These are phyloP conservation scores for Penicillium manginii DNA, from an alignment of 495 filamentous ascomycete species.

Conservation along the genomic window DNA sequence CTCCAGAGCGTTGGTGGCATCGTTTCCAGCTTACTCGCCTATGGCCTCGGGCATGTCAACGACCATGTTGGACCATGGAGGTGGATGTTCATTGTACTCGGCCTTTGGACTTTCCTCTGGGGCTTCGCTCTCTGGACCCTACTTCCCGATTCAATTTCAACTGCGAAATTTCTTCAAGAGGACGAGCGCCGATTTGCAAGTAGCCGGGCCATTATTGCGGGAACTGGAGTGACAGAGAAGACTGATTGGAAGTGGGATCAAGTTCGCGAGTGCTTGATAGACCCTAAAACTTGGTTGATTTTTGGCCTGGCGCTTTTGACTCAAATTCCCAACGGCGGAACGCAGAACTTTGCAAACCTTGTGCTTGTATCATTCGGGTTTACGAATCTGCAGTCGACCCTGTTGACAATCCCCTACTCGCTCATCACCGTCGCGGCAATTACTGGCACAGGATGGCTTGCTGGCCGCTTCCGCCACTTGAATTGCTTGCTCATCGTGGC, in stretches of 20 bases:
- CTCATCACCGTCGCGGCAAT: slow-evolving; percentile 44
- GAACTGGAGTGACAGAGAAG: slow-evolving; percentile 53
- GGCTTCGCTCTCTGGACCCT: slow-evolving; percentile 54
- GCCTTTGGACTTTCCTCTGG: slow-evolving; percentile 57
- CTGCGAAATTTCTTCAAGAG: slow-evolving; percentile 58
- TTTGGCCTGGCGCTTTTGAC: slow-evolving; percentile 60
- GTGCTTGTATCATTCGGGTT: slow-evolving; percentile 51
- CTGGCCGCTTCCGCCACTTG: slow-evolving; percentile 32
- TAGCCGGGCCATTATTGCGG: slow-evolving; percentile 47
- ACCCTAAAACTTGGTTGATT: slow-evolving; percentile 64
- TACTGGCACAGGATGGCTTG: slow-evolving; percentile 42
- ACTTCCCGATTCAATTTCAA: slow-evolving; percentile 65
- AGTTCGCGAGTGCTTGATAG: slow-evolving; percentile 53
- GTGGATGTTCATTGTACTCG: slow-evolving; percentile 57
- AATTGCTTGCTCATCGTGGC: slow-evolving; percentile 39
- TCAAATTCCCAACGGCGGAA: slow-evolving; percentile 49
- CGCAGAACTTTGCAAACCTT: slow-evolving; percentile 50
- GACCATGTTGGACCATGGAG: slow-evolving; percentile 54
- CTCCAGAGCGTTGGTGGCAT: slow-evolving; percentile 54
- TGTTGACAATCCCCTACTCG: slow-evolving; percentile 48
- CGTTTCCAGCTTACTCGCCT: slow-evolving; percentile 59
- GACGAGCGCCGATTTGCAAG: slow-evolving; percentile 59
- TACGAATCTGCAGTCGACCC: slow-evolving; percentile 42
- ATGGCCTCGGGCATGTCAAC: slow-evolving; percentile 57
- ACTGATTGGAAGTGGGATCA: slow-evolving; percentile 61